phyloP scores from a whole-genome alignment of 805 yeast species.

The Candida insectorum region DNA sequence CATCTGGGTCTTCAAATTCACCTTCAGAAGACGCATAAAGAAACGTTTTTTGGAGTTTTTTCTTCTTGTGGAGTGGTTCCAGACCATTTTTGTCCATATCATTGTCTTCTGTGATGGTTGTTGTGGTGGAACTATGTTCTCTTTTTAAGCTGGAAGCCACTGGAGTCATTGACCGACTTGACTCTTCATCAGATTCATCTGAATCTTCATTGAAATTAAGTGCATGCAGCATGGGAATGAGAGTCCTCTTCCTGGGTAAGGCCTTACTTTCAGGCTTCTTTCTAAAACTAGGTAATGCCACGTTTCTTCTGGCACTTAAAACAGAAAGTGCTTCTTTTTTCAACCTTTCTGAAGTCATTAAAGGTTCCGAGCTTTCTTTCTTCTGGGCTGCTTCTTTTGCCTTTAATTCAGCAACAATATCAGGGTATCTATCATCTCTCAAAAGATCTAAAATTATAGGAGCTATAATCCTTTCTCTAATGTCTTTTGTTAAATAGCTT shows the following conservation, averaged over 20 bases:
- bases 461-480: constrained; percentile 68
- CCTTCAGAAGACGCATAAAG: constrained; percentile 35
- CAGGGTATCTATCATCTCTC: constrained; percentile 57
- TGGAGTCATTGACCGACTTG: constrained; percentile 36
- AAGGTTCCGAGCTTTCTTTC: constrained; percentile 14
- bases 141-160: constrained; percentile 24
- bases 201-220: constrained; percentile 39
- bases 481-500: constrained; percentile 61
- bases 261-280: constrained; percentile 21
- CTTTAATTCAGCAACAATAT: constrained; percentile 33
- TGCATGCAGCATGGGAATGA: constrained; percentile 55
- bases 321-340: constrained; percentile 25
- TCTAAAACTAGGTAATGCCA: constrained; percentile 33
- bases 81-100: constrained; percentile 20
- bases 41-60: constrained; percentile 15
- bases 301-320: constrained; percentile 18
- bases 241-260: constrained; percentile 15
- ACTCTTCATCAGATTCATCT: constrained; percentile 36
- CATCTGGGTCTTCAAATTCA: constrained; percentile 21
- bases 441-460: constrained; percentile 63
- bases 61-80: constrained; percentile 22
- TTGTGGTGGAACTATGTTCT: constrained; percentile 23
- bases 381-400: constrained; percentile 20
- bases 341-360: constrained; percentile 13
- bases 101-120: constrained; percentile 19